Conservation (phyloP, 371 early-diverging fungal genomes). For the Apophysomyces elegans region DNA sequence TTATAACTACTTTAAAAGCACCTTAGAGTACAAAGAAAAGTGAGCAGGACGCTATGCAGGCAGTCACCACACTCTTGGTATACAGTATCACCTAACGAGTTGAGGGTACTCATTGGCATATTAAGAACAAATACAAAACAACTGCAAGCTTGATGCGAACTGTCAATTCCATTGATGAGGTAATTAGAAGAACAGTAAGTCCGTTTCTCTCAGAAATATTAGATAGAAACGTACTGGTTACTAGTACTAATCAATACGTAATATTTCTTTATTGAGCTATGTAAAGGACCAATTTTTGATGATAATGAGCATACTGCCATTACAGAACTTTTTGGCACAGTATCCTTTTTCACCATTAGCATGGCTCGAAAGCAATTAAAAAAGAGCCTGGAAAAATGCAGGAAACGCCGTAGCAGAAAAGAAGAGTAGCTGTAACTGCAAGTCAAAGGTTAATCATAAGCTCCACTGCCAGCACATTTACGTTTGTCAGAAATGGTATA, state of each 20-base stretch:
- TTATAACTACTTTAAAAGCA: not conserved
- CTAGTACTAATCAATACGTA: not conserved
- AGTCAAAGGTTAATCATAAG: not conserved
- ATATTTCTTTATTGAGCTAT: not conserved
- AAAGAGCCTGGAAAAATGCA: not conserved
- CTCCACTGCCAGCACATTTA: not conserved
- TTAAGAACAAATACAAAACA: too few relatives aligned
- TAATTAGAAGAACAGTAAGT: too few relatives aligned
- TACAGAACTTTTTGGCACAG: not conserved
- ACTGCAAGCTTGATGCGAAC: too few relatives aligned
- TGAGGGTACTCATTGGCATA: too few relatives aligned
- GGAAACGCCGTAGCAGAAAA: not conserved
- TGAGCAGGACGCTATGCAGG: constrained; percentile 13
- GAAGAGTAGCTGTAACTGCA: not conserved
- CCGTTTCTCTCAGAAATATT: not conserved
- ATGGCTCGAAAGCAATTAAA: not conserved
- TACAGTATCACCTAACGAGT: too few relatives aligned
- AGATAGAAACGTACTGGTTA: not conserved
- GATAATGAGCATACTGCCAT: not conserved
- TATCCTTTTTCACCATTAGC: not conserved
- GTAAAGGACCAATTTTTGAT: not conserved
- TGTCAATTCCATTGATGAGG: too few relatives aligned
- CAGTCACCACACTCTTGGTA: not conserved
- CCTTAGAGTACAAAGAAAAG: not conserved
- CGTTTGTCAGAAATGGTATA: too few relatives aligned